These are phyloP conservation scores for Fusarium nodosum DNA, from an alignment of 2,329 filamentous ascomycete genomes.

Conservation along the genomic window DNA sequence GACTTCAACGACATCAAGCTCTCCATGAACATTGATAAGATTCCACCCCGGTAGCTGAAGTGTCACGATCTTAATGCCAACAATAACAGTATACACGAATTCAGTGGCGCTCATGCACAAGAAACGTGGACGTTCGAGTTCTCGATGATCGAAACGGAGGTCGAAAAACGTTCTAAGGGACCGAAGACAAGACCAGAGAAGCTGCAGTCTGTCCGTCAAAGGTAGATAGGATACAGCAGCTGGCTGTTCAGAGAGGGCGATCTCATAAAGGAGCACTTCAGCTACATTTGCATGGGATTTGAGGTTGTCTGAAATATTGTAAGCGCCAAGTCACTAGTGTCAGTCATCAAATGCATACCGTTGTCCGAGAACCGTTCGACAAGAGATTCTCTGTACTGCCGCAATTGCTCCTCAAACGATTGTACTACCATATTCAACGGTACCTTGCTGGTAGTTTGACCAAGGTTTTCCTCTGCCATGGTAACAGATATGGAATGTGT, in stretches of 20 bases:
- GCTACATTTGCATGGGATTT: constrained; percentile 60
- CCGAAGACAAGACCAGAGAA: constrained; percentile 62
- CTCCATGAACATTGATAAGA: constrained; percentile 52
- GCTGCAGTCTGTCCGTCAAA: constrained; percentile 57
- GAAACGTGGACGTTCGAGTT: constrained; percentile 57
- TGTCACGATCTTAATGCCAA: constrained; percentile 62
- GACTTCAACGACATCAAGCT: constrained; percentile 52
- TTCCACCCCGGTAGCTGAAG: constrained; percentile 64
- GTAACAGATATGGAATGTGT: constrained; percentile 62
- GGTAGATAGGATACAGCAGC: constrained; percentile 52
- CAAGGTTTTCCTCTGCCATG: constrained; percentile 52
- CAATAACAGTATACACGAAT: constrained; percentile 62
- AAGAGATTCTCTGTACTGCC: constrained; percentile 56
- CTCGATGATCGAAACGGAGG: constrained; percentile 52
- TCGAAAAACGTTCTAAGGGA: constrained; percentile 59
- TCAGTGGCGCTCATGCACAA: constrained; percentile 62
- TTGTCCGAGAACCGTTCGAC: constrained; percentile 54
- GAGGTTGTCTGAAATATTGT: constrained; percentile 54
- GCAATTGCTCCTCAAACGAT: constrained; percentile 61
- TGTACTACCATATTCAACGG: constrained; percentile 60
- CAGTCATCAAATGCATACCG: constrained; percentile 45
- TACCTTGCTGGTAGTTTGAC: constrained; percentile 53
- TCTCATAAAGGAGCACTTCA: constrained; percentile 63
- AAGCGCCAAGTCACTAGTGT: constrained; percentile 2
- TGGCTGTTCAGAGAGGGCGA: constrained; percentile 59